Base-by-base conservation (phyloP, 2,329 filamentous ascomycete genomes). In the Pseudogymnoascus sp. region DNA sequence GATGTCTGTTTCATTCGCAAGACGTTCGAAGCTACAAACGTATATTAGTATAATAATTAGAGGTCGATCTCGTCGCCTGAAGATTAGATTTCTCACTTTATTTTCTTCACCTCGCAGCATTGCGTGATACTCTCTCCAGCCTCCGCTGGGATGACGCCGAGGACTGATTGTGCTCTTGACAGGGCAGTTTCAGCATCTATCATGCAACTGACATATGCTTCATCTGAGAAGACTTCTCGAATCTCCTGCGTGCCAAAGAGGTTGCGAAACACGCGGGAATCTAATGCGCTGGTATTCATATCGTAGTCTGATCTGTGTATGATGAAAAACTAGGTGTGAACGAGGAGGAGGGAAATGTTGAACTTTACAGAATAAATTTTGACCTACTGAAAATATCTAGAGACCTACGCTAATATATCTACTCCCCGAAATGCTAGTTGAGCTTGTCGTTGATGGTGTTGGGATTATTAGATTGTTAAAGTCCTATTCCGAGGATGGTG, bases 231-330 rank as follows among this genome's bases (percentile, higher is more conserved):
- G 62, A 80, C 73, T 70, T 79, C 74, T 36, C 80, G 76, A 42
- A 82, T 79, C 65, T 81, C 79, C 3, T 81, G 76, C 1, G 79
- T 82, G 8, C 80, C 80, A 63, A 82, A 82, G 0, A 83, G 70
- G 6, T 78, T 80, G 2, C 79, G 75, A 66, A 82, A 83, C 16
- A 83, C 75, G 7, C 75, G 74, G 5, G 80, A 82, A 68, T 83
- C 80, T 61, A 82, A 37, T 37, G 36, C 36, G 36, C 36, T 37
- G 36, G 36, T 37, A 37, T 37, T 37, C 36, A 37, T 37, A 37
- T 37, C 36, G 36, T 37, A 37, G 36, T 37, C 12, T 37, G 36
- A 14, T 37, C 36, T 16, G 16, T 16, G 16, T 16, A 16, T 16
- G 16, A 16, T 37, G 36, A 37, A 37, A 37, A 37, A 37, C 36